Conservation (phyloP, 2,329 filamentous ascomycete genomes). For the Trichoderma breve region DNA sequence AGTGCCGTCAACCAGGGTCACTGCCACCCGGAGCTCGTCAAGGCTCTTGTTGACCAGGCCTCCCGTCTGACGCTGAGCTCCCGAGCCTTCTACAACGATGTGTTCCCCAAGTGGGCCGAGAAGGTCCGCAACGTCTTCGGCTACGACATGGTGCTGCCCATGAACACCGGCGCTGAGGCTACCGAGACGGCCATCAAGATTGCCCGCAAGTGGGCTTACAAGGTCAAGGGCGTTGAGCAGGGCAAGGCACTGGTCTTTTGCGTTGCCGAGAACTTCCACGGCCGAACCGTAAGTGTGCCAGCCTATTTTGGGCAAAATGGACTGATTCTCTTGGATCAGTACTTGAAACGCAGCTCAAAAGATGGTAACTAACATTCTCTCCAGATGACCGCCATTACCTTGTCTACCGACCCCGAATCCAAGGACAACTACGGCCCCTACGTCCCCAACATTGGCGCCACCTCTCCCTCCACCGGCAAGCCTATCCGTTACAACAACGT, state of each 20-base stretch:
- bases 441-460: slow-evolving; percentile 80
- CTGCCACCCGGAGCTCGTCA: slow-evolving; percentile 93
- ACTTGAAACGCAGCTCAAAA: neutral
- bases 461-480: slow-evolving; percentile 70
- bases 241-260: slow-evolving; percentile 82
- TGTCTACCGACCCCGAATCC: slow-evolving; percentile 93
- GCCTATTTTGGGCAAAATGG: neutral
- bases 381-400: slow-evolving; percentile 88
- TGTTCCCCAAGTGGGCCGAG: slow-evolving; percentile 93
- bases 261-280: slow-evolving; percentile 92
- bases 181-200: slow-evolving; percentile 96
- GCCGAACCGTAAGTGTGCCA: slow-evolving; percentile 72
- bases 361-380: neutral
- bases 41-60: slow-evolving; percentile 85
- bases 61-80: slow-evolving; percentile 87
- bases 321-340: neutral
- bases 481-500: slow-evolving; percentile 85
- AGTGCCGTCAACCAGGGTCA: slow-evolving; percentile 97
- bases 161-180: slow-evolving; percentile 97
- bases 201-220: slow-evolving; percentile 97
- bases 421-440: slow-evolving; percentile 97
- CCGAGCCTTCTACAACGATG: slow-evolving; percentile 96
- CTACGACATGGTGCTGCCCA: slow-evolving; percentile 96
- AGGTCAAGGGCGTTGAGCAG: slow-evolving; percentile 84
- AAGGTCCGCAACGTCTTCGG: slow-evolving; percentile 87